These are phyloP conservation scores for Alternaria arbusti DNA, from an alignment of 2,329 filamentous ascomycete species.

Conservation along the genomic window DNA sequence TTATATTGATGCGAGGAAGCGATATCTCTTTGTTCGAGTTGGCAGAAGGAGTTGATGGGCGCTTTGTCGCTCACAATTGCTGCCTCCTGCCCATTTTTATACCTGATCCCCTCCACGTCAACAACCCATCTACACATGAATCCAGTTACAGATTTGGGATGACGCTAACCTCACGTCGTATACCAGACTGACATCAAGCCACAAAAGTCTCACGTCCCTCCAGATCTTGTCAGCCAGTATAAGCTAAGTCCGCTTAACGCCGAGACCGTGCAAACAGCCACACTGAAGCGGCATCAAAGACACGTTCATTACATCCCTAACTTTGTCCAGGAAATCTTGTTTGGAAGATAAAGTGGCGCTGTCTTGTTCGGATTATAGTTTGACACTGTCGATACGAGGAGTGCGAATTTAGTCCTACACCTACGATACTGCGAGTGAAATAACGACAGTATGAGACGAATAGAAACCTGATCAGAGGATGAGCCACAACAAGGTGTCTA, in stretches of 20 bases:
- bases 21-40: neutral
- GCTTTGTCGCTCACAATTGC: neutral
- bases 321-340: too few relatives aligned
- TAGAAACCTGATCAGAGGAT: too few relatives aligned
- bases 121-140: neutral
- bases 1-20: neutral
- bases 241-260: neutral
- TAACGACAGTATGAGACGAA: too few relatives aligned
- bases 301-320: too few relatives aligned
- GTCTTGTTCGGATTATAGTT: too few relatives aligned
- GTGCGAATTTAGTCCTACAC: neutral
- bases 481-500: too few relatives aligned
- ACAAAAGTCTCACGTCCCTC: neutral
- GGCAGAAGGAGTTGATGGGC: neutral
- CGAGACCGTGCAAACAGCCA: neutral
- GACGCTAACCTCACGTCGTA: neutral
- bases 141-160: accelerated
- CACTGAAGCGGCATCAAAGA: neutral
- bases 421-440: too few relatives aligned
- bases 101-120: neutral
- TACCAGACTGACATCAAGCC: neutral
- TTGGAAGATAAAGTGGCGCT: too few relatives aligned
- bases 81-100: neutral
- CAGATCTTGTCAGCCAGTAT: neutral
- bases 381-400: neutral